Evolutionary conservation across 352 stramenopile genomes (phyloP).

Genomic region (Thraustotheca clavata): DNA sequence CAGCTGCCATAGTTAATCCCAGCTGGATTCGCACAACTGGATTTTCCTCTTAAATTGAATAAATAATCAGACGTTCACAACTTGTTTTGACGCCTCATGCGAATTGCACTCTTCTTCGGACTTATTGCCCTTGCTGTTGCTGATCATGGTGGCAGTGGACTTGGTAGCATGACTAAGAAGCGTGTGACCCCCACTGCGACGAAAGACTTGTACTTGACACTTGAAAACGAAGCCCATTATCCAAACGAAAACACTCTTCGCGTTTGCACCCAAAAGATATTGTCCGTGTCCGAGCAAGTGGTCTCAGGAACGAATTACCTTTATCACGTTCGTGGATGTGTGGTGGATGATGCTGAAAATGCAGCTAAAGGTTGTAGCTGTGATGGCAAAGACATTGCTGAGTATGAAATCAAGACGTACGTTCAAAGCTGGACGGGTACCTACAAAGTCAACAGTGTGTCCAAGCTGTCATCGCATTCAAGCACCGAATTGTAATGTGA

Average conservation of each 20-base stretch:
- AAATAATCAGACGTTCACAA: too few species aligned
- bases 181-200: not conserved
- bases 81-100: too few species aligned
- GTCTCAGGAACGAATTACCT: constrained; percentile 71
- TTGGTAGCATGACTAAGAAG: too few species aligned
- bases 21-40: too few species aligned
- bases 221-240: not conserved
- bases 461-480: not conserved
- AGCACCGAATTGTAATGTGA: constrained; percentile 11
- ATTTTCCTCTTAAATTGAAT: too few species aligned
- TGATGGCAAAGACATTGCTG: not conserved
- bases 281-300: constrained; percentile 46
- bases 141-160: too few species aligned
- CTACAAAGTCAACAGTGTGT: constrained; percentile 50
- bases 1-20: too few species aligned
- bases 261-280: constrained; percentile 25
- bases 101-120: too few species aligned
- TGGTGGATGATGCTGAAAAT: not conserved
- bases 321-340: constrained; percentile 52
- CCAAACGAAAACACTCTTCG: not conserved
- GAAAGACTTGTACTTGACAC: not conserved
- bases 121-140: too few species aligned
- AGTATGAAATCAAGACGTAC: constrained; percentile 46
- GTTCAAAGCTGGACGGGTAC: constrained; percentile 51
- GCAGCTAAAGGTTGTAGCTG: not conserved